Base-by-base conservation (phyloP, 768 basidiomycete species). In the Lactifluus hygrophoroides region DNA sequence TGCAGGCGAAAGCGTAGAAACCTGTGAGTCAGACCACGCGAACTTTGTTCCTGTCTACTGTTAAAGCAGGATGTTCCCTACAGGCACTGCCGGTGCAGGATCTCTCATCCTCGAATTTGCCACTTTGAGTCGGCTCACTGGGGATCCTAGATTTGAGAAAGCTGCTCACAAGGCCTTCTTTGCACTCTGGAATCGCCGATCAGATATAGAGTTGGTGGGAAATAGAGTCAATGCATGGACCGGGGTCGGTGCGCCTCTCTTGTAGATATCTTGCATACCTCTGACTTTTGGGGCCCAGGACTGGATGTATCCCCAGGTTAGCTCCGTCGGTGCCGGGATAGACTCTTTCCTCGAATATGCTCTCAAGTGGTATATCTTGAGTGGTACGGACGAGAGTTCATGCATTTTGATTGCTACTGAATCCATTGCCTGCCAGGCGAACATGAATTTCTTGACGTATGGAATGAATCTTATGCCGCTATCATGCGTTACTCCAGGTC, bases 321-420 rank as follows among this genome's bases (percentile, higher is more conserved):
- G 84, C 27, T 81, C 87, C 1, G 88, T 94, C 32, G 95, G 95
- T 25, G 96, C 96, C 6, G 96, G 96, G 0, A 85, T 96, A 43
- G 96, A 98, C 69, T 93, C 90, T 3, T 96, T 95, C 69, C 94
- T 88, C 68, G 96, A 99, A 69, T 94, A 94, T 70, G 89, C 92
- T 11, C 71, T 94, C 44, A 94, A 94, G 67, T 92, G 91, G 84
- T 93, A 94, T 68, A 84, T 95, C 40, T 67, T 93, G 67, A 91
- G 88, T 66, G 86, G 87, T 86, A 63, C 35, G 75, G 70, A 68
- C 69, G 40, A 17, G 47, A 34, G 16, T 4, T 30, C 3, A 42
- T n/a, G 42, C 3, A 9, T 11, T 25, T 13, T 38, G 23, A 14
- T 11, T 14, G 28, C 5, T 16, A 32, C 21, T 38, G 17, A 8